A percentile compares a stretch with the other conserved stretches of the same genome.
Conservation (phyloP, 2,329 filamentous ascomycete genomes). For the Curvularia sp. region DNA sequence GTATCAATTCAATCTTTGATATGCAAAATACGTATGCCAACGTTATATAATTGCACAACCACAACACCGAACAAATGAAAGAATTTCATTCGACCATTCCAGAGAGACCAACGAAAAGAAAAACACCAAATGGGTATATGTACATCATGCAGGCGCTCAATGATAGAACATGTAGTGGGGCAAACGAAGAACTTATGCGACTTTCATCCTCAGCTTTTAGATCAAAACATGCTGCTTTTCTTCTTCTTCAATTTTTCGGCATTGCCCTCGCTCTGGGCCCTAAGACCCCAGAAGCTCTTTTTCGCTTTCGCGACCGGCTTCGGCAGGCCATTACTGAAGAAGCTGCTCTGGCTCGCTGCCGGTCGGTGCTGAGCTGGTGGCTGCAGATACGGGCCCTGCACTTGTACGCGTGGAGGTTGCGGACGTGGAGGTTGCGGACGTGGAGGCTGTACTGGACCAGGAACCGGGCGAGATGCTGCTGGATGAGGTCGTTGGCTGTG, state of each 20-base stretch:
- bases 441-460: conserved; percentile 27
- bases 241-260: conserved; percentile 52
- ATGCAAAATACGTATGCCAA: background rate
- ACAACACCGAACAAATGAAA: background rate
- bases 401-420: conserved; percentile 25
- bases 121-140: conserved; percentile 2
- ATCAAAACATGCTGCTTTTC: conserved; percentile 54
- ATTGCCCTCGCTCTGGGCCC: conserved; percentile 41
- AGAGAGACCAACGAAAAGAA: background rate
- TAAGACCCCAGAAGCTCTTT: conserved; percentile 50
- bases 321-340: conserved; percentile 44
- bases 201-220: too few species aligned
- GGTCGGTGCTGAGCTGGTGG: conserved; percentile 32
- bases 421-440: conserved; percentile 23
- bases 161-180: background rate
- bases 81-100: background rate
- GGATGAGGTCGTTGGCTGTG: conserved; percentile 20
- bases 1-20: background rate
- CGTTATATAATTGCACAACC: background rate
- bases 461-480: conserved; percentile 19
- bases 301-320: conserved; percentile 42
- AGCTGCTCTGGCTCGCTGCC: conserved; percentile 42
- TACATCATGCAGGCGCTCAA: background rate
- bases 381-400: conserved; percentile 43
- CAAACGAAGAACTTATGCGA: background rate